Evolutionary conservation across 1,284 basidiomycete genomes (phyloP).

Genomic region (Laetiporus sulphureus): DNA sequence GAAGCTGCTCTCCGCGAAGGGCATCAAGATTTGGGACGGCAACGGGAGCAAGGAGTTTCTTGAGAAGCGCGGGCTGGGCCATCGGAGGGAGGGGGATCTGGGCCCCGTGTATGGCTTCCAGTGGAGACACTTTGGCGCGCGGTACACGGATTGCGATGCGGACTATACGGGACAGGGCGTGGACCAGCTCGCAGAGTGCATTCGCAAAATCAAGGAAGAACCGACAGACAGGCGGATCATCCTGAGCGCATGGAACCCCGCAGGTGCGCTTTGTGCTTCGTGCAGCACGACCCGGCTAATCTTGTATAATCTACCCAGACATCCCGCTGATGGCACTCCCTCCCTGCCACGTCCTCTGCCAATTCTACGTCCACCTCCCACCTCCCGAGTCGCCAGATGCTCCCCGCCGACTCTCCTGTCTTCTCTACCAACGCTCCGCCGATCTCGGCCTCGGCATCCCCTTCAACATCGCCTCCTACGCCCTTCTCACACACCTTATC

Average conservation of each 20-base stretch:
- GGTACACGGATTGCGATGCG: conserved; percentile 77
- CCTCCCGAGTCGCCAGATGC: conserved; percentile 36
- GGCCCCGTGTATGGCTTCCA: conserved; percentile 99
- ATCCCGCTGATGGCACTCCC: conserved; percentile 93
- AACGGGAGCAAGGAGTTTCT: conserved; percentile 90
- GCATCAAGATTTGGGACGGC: conserved; percentile 96
- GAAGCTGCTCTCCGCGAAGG: conserved; percentile 70
- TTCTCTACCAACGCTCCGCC: conserved; percentile 98
- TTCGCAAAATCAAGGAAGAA: conserved; percentile 87
- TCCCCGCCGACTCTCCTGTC: conserved; percentile 80
- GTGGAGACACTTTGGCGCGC: conserved; percentile 96
- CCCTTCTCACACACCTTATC: conserved; percentile 95
- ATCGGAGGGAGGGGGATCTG: conserved; percentile 88
- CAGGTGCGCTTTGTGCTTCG: conserved; percentile 47
- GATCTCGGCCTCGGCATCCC: conserved; percentile 96
- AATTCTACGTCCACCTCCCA: conserved; percentile 94
- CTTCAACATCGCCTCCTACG: conserved; percentile 98
- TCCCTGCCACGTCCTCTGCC: conserved; percentile 97
- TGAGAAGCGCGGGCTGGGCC: conserved; percentile 74
- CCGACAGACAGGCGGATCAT: conserved; percentile 97
- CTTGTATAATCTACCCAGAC: conserved; percentile 41
- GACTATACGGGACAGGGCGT: conserved; percentile 89
- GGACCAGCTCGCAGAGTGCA: conserved; percentile 87
- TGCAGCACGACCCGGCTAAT: background rate
- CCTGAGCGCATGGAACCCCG: conserved; percentile 95